Evolutionary conservation across 495 filamentous ascomycete genomes (phyloP), one percentile per base, ranked within the genome.

Genomic region (Aspergillus kassunensis): DNA sequence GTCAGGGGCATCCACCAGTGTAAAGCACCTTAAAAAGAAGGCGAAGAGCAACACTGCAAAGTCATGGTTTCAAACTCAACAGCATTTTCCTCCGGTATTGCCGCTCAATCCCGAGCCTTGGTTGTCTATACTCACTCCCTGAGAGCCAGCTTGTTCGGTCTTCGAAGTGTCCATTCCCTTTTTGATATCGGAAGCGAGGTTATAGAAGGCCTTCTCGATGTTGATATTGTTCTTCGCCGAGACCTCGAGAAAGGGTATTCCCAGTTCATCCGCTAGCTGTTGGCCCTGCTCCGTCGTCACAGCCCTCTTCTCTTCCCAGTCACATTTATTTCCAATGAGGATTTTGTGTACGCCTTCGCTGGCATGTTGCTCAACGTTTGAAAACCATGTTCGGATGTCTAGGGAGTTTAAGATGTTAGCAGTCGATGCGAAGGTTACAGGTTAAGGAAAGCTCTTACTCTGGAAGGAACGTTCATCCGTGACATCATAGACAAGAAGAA

Each of bases 341-440:
- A 99, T 97, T 78, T 97, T 99, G 84, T 97, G 96, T 58, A 99
- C 93, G 57, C 95, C 95, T 74, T 97, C 93, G 53, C 91, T 97
- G 42, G 95, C 93, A 74, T 99, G 95, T 69, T 97, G 92, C 66
- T 98, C 93, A 46, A 98, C 93, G 75, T 98, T 97, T 57, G 90
- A 91, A 69, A 98, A 98, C 93, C 93, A 98, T 48, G 93, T 97
- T 60, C 90, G 87, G 69, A 99, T 97, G 67, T 99, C 93, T 99
- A 37, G 46, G 7, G 18, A 45, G 1, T 18, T 16, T n/a, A 11
- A 9, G 10, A 4, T 35, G 33, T 55, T 23, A 58, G 46, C 37
- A 21, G 20, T n/a, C 43, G 25, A 12, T 20, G 42, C 13, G 4
- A 3, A 24, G 4, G 23, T 36, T 21, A 20, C 19, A 13, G 15